Conservation (phyloP, 768 basidiomycete species). For the Lactifluus echinatus region DNA sequence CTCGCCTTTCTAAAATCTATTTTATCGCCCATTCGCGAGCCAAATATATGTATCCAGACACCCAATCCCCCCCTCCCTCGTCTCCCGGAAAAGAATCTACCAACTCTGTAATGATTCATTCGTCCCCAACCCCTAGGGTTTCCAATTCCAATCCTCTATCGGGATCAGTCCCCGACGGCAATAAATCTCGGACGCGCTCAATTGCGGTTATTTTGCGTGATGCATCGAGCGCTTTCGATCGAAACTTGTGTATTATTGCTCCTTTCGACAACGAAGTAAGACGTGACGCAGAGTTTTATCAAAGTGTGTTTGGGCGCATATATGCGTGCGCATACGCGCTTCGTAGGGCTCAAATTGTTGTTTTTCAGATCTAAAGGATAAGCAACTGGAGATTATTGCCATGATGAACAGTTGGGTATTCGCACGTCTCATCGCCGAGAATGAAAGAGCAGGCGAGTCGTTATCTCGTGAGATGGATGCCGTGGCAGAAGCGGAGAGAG, state of each 20-base stretch:
- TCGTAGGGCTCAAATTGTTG: background rate
- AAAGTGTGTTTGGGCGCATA: constrained; percentile 27
- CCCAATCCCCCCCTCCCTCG: background rate
- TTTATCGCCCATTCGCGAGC: background rate
- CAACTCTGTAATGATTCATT: background rate
- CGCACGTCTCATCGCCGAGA: constrained; percentile 15
- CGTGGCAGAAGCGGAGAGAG: constrained; percentile 15
- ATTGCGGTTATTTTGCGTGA: constrained; percentile 11
- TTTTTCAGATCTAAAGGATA: constrained; percentile 15
- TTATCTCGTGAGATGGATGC: constrained; percentile 18
- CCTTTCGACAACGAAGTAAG: constrained; percentile 31
- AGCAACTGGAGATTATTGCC: constrained; percentile 13
- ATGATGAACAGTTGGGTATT: constrained; percentile 17
- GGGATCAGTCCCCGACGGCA: background rate
- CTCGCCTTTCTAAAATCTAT: background rate
- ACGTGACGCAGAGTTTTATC: constrained; percentile 28
- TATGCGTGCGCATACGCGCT: constrained; percentile 14
- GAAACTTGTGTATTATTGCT: constrained; percentile 23
- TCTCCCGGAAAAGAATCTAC: constrained; percentile 7
- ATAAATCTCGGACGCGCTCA: constrained; percentile 3
- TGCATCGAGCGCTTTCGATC: constrained; percentile 25
- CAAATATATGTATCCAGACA: constrained; percentile 5
- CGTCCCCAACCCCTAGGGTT: constrained; percentile 4
- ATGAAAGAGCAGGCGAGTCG: constrained; percentile 11
- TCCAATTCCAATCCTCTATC: background rate